These are phyloP conservation scores for Fistulifera solaris DNA, from an alignment of 108 stramenopile genomes.

Conservation along the genomic window DNA sequence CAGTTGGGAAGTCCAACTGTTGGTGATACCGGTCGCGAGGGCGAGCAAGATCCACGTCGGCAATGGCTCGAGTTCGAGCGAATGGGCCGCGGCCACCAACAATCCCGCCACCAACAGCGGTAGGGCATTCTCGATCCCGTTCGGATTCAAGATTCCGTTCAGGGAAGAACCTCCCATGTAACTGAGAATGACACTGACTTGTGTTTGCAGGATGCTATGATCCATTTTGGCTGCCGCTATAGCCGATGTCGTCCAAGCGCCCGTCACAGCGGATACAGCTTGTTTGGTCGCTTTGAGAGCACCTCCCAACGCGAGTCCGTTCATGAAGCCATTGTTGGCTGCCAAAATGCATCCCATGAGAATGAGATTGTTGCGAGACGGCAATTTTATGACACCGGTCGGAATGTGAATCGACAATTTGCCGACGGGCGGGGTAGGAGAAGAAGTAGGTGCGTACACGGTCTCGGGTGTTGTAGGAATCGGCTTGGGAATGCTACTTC, in stretches of 20 bases:
- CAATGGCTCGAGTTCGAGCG: neutral
- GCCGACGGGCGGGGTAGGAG: no score
- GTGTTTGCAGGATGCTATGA: conserved; percentile 8
- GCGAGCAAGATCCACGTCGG: conserved; percentile 12
- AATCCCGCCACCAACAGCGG: conserved; percentile 10
- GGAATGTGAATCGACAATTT: no score
- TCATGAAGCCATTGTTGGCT: conserved; percentile 51
- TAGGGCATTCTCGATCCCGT: conserved; percentile 9
- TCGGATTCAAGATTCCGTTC: conserved; percentile 30
- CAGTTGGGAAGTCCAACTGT: conserved; percentile 28
- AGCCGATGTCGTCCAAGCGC: conserved; percentile 43
- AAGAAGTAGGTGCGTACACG: no score
- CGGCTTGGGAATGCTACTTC: no score
- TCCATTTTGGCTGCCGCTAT: conserved; percentile 19
- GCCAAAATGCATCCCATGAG: conserved; percentile 9
- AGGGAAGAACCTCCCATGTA: conserved; percentile 30
- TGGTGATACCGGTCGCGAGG: conserved; percentile 41
- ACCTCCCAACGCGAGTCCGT: conserved; percentile 42
- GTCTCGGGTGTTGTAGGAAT: no score
- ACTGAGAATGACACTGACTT: conserved; percentile 23
- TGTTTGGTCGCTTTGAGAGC: conserved; percentile 17
- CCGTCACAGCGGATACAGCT: conserved; percentile 46
- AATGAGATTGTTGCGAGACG: no score
- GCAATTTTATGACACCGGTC: no score
- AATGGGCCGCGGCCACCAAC: conserved; percentile 8